phyloP scores from a whole-genome alignment of 306 rosid genomes.

The Nissolia schottii region DNA sequence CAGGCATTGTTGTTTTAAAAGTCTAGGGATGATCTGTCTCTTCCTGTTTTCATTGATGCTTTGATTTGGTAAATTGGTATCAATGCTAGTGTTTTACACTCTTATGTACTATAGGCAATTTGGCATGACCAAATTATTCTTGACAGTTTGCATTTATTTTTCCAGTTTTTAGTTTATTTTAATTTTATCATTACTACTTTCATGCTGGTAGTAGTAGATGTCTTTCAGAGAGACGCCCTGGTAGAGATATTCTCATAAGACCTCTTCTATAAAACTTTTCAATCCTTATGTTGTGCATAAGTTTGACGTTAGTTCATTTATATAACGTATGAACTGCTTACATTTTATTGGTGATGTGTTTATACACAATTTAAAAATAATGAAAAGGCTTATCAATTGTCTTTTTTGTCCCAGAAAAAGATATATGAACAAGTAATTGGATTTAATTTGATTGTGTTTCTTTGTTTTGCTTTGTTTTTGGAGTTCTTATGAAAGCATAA shows the following conservation, averaged over 20 bases:
- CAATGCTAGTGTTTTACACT: not conserved
- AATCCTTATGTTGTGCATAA: not conserved
- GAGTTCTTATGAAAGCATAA: not conserved
- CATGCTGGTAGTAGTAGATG: not conserved
- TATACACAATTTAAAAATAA: not conserved
- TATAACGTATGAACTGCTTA: not conserved
- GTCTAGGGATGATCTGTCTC: slow-evolving; percentile 13
- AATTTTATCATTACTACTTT: too few species aligned
- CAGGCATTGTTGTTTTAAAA: slow-evolving; percentile 10
- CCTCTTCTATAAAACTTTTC: not conserved
- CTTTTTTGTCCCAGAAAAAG: not conserved
- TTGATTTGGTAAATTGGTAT: not conserved
- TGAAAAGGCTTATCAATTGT: not conserved
- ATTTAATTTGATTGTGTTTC: not conserved
- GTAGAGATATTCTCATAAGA: slow-evolving; percentile 11
- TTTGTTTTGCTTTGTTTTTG: not conserved
- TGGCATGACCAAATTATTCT: slow-evolving; percentile 1
- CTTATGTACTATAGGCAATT: slow-evolving; percentile 3
- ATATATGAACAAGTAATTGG: not conserved
- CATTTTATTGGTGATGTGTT: not conserved
- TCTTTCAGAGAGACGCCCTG: slow-evolving; percentile 12
- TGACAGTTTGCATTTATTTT: not conserved
- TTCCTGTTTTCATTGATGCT: not conserved
- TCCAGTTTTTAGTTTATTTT: not conserved
- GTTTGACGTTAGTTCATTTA: not conserved